Evolutionary conservation across 495 filamentous ascomycete genomes (phyloP), one percentile per base, ranked within the genome.

Genomic region (Aspergillus bridgeri): DNA sequence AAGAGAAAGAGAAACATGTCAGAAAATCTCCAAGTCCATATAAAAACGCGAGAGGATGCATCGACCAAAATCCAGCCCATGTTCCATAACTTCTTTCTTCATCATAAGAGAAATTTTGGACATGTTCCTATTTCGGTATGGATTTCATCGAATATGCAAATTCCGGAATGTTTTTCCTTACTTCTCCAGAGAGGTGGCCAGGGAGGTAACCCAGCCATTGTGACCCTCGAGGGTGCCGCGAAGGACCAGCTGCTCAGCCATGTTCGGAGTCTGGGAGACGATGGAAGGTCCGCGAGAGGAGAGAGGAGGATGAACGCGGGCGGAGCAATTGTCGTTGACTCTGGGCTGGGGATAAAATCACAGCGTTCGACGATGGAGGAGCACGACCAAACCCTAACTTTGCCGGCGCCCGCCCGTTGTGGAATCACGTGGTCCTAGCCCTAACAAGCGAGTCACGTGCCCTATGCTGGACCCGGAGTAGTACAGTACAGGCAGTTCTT

Each of bases 121-220:
- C 17, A 23, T 54, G 25, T 42, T 48, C 25, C 42, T 56, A 54
- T 54, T 38, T 56, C 53, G 53, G 53, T 38, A 38, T 38, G 33
- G 33, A 38, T 15, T 38, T 38, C 7, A 38, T 38, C 33, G 33
- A 38, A 38, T 15, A 15, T 38, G 33, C 33, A 38, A 13, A 20
- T 47, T 20, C 53, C 52, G 52, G 53, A 21, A 58, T 64, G n/a
- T n/a, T n/a, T 59, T 53, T 57, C 68, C 88, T 74, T 87, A 92
- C 89, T 98, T 99, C 87, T 99, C 94, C 79, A 97, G 86, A 69
- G 92, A 97, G 67, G 94, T 99, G 65, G 94, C 94, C 74, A 99
- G 85, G 80, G 69, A 81, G 60, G 80, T 82, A 71, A 82, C 85
- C 85, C 85, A 88, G 75, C 84, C 84, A 74, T 80, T 82, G 86